Base-by-base conservation (phyloP, 73 alveolate species). In the Paraurostyla sp. region DNA sequence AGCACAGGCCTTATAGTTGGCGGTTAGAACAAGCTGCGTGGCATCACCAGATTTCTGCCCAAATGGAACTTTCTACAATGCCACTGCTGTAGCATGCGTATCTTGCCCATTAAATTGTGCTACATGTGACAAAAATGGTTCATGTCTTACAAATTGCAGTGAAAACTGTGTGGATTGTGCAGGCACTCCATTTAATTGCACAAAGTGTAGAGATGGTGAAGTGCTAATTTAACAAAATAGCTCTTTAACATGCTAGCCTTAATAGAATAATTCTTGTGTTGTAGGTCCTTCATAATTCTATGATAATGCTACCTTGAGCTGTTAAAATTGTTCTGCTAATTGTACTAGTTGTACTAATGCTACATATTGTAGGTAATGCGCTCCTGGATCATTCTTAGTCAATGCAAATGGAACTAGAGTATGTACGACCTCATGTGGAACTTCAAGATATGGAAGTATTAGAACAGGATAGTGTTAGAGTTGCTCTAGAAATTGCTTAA, bases 41-140 rank as follows among this genome's bases (percentile, higher is more conserved):
- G 13, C 23, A 0, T 2, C 7, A 18, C 15, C 54, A 20, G 0
- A 27, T 35, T 38, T 38, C 1, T 65, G 82, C 36, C 82, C 82
- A 1, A 30, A 33, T 38, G 82, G 82, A 3, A 65, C 82, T 16
- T 65, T 9, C 20, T 65, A 22, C 82, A 4, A 16, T 11, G 7
- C 40, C 9, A 18, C 1, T 32, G 23, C 42, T 1, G 25, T 38
- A 38, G 32, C 7, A 33, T 65, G 82, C 38, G 11, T 32, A 7
- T 35, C 41, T 20, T 65, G 82, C 42, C 82, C 82, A 65, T 38
- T 56, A 65, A 58, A 58, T 18, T 65, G 82, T 65, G 82, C 82
- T 18, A 15, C 6, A 36, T 65, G 82, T 40, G 82, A 65, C 41
- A 38, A 22, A 2, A 25, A 16, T 16, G 82, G 82, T 40, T 13